These are phyloP conservation scores for Trypanosoma boissoni DNA, from an alignment of 208 protist genomes.

Conservation along the genomic window DNA sequence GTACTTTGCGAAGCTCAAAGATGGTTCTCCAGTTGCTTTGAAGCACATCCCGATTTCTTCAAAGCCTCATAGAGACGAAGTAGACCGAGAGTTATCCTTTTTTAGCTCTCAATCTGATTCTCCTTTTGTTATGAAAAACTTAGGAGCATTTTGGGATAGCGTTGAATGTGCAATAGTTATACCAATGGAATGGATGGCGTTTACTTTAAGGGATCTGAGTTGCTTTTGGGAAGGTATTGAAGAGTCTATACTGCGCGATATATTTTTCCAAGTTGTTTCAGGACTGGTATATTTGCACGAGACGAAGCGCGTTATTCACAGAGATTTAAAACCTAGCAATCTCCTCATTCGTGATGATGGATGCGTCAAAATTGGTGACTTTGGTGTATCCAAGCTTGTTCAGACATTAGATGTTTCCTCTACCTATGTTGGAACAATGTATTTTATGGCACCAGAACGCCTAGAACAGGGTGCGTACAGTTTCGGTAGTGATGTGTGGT, in stretches of 20 bases:
- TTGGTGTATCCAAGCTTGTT: slow-evolving; percentile 91
- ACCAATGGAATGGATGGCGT: slow-evolving; percentile 91
- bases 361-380: slow-evolving; percentile 92
- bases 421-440: slow-evolving; percentile 93
- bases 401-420: slow-evolving; percentile 87
- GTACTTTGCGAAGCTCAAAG: slow-evolving; percentile 69
- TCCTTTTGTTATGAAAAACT: slow-evolving; percentile 86
- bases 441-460: slow-evolving; percentile 93
- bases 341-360: slow-evolving; percentile 93
- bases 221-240: slow-evolving; percentile 82
- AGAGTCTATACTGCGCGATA: slow-evolving; percentile 72
- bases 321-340: slow-evolving; percentile 97
- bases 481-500: slow-evolving; percentile 93
- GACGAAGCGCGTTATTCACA: slow-evolving; percentile 90
- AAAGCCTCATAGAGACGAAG: slow-evolving; percentile 82
- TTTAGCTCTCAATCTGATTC: slow-evolving; percentile 72
- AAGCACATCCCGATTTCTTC: slow-evolving; percentile 89
- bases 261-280: slow-evolving; percentile 85
- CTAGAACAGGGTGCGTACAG: slow-evolving; percentile 88
- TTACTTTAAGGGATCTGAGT: slow-evolving; percentile 79
- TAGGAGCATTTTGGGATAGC: slow-evolving; percentile 86
- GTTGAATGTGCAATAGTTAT: slow-evolving; percentile 82
- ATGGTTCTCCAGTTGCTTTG: slow-evolving; percentile 69
- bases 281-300: slow-evolving; percentile 84
- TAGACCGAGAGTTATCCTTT: slow-evolving; percentile 82